phyloP scores from a whole-genome alignment of 345 rosid species.

The Xanthoceras sorbifolium region DNA sequence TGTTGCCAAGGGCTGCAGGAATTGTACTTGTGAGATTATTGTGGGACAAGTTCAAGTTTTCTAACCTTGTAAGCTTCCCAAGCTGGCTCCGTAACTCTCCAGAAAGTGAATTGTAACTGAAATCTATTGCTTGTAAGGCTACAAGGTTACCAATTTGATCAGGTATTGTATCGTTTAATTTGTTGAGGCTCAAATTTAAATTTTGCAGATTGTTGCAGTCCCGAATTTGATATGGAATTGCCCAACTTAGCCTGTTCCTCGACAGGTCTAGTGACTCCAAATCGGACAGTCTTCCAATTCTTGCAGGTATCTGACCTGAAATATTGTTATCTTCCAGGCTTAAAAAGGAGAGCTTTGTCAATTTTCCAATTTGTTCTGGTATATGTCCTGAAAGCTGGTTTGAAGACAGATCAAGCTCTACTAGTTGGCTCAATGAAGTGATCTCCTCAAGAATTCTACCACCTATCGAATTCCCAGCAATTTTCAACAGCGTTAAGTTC shows the following conservation, averaged over 20 bases:
- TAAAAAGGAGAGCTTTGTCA: constrained; percentile 12
- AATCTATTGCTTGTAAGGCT: constrained; percentile 35
- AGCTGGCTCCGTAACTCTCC: constrained; percentile 41
- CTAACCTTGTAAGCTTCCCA: constrained; percentile 32
- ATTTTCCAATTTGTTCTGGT: constrained; percentile 27
- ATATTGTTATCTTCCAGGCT: constrained; percentile 24
- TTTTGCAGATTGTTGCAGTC: constrained; percentile 20
- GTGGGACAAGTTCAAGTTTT: constrained; percentile 35
- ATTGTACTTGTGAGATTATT: constrained; percentile 36
- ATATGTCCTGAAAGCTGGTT: constrained; percentile 31
- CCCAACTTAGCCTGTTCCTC: constrained; percentile 31
- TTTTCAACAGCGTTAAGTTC: constrained; percentile 12
- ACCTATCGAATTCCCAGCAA: constrained; percentile 23
- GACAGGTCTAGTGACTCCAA: constrained; percentile 28
- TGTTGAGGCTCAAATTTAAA: constrained; percentile 21
- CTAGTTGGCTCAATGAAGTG: constrained; percentile 21
- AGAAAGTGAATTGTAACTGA: constrained; percentile 37
- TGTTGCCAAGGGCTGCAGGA: constrained; percentile 30
- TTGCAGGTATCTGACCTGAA: constrained; percentile 28
- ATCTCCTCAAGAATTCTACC: constrained; percentile 30
- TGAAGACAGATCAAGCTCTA: constrained; percentile 25
- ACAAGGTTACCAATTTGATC: constrained; percentile 35
- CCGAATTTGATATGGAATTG: constrained; percentile 28
- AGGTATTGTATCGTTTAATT: constrained; percentile 20
- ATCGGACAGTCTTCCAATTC: constrained; percentile 17